A percentile compares a stretch with the other conserved stretches of the same genome.
These are phyloP conservation scores for Eimeria sp. DNA, from an alignment of 169 alveolate species.

Conservation along the genomic window DNA sequence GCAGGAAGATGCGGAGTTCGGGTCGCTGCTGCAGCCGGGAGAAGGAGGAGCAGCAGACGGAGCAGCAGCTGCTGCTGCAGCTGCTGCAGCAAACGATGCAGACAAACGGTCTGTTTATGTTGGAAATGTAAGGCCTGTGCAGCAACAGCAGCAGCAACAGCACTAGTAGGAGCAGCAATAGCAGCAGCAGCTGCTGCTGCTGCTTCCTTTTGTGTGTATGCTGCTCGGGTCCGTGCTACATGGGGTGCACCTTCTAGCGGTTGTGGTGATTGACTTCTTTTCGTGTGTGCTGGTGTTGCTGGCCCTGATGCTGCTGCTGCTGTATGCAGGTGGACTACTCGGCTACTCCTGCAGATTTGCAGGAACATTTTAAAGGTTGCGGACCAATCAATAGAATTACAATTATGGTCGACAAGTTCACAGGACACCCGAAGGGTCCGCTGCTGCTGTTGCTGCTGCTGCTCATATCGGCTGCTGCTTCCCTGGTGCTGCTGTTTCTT, in stretches of 20 bases:
- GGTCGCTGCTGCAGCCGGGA: conserved; percentile 24
- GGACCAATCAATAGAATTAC: conserved; percentile 85
- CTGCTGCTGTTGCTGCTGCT: conserved; percentile 2
- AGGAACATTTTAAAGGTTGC: conserved; percentile 95
- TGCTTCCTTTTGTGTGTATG: background rate
- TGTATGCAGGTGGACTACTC: conserved; percentile 66
- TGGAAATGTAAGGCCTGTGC: background rate
- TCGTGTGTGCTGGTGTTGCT: background rate
- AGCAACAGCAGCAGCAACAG: background rate
- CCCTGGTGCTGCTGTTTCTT: background rate
- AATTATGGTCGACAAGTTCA: too few species aligned
- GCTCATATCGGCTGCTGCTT: background rate
- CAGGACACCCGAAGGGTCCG: conserved; percentile 76
- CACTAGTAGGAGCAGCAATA: background rate
- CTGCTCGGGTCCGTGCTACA: background rate
- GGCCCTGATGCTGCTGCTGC: background rate
- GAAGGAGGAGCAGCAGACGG: conserved; percentile 36
- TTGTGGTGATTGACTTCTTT: background rate
- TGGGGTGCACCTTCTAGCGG: background rate
- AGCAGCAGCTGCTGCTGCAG: background rate
- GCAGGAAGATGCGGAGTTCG: conserved; percentile 22
- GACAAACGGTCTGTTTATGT: background rate
- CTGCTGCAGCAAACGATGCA: background rate
- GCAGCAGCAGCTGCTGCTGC: too few species aligned
- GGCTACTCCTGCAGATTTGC: conserved; percentile 95